Conservation (phyloP, 2,329 filamentous ascomycete genomes). For the Fusarium longipes region DNA sequence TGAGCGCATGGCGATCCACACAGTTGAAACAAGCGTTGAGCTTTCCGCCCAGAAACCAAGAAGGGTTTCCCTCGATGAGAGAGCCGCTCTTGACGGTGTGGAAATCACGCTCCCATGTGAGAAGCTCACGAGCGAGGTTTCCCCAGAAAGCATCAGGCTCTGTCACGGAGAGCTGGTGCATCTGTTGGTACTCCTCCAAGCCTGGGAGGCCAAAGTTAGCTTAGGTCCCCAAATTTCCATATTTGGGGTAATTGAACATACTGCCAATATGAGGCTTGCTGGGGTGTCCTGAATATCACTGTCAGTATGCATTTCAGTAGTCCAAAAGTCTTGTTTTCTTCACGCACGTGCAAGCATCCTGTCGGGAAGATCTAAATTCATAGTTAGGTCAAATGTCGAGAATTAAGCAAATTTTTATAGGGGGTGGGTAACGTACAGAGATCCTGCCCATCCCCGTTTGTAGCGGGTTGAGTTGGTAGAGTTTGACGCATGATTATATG, state of each 20-base stretch:
- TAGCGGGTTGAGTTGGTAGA: not conserved
- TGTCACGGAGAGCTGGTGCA: conserved; percentile 83
- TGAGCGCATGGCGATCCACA: conserved; percentile 90
- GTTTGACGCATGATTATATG: conserved; percentile 26
- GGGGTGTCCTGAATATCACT: conserved; percentile 28
- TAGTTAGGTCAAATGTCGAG: not conserved
- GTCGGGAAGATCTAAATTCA: conserved; percentile 30
- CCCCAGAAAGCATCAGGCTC: conserved; percentile 90
- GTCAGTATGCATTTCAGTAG: conserved; percentile 8
- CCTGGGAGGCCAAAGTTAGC: conserved; percentile 49
- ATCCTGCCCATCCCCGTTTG: conserved; percentile 27
- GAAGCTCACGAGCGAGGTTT: conserved; percentile 80
- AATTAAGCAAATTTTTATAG: not conserved
- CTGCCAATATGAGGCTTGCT: conserved; percentile 37
- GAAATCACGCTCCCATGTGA: conserved; percentile 90
- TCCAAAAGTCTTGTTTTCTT: not conserved
- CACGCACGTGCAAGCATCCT: conserved; percentile 39
- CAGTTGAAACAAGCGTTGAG: conserved; percentile 96
- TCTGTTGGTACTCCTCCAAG: conserved; percentile 69
- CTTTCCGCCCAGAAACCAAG: conserved; percentile 91
- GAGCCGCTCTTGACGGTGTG: conserved; percentile 82
- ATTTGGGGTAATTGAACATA: conserved; percentile 5
- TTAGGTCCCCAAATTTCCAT: not conserved
- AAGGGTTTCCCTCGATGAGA: conserved; percentile 79
- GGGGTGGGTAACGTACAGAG: conserved; percentile 28